Percentiles rank a stretch among this genome's conserved stretches.
These are phyloP conservation scores for Coelastrella sp. DNA, from an alignment of 139 green algal genomes.

Conservation along the genomic window DNA sequence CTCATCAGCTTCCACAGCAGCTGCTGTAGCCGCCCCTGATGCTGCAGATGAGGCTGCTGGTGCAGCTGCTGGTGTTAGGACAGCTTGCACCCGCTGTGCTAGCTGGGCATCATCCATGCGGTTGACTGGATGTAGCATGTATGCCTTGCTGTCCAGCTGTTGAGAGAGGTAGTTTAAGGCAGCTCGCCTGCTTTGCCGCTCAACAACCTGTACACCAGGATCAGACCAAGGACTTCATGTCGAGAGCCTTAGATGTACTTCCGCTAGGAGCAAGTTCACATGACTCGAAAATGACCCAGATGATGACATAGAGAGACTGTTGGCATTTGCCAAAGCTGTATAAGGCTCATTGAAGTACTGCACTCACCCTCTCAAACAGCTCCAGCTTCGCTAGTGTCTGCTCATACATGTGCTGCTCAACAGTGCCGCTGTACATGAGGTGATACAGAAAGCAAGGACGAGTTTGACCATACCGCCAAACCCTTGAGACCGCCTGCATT, in stretches of 20 bases:
- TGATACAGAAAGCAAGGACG: constrained; percentile 64
- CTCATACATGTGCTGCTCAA: constrained; percentile 38
- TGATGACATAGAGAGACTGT: too few relatives aligned
- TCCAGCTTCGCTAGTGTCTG: constrained; percentile 31
- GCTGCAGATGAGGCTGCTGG: neutral
- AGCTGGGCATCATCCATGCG: neutral
- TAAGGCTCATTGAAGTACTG: neutral
- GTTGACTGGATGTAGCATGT: neutral
- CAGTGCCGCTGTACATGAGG: constrained; percentile 59
- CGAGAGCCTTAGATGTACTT: too few relatives aligned
- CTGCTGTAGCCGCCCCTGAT: neutral
- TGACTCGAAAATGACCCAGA: too few relatives aligned
- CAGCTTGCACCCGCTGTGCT: neutral
- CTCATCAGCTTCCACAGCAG: neutral
- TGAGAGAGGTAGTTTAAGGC: neutral
- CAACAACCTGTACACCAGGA: neutral
- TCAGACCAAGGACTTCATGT: neutral
- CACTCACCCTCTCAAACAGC: constrained; percentile 42
- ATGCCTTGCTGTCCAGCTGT: neutral
- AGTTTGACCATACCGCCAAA: constrained; percentile 70
- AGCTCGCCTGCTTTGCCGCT: neutral
- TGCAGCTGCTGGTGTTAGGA: neutral
- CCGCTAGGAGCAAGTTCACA: too few relatives aligned
- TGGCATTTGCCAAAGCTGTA: too few relatives aligned
- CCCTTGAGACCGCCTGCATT: constrained; percentile 63